phyloP scores from a whole-genome alignment of 2,329 filamentous ascomycete species.

The Monosporascus sp. region DNA sequence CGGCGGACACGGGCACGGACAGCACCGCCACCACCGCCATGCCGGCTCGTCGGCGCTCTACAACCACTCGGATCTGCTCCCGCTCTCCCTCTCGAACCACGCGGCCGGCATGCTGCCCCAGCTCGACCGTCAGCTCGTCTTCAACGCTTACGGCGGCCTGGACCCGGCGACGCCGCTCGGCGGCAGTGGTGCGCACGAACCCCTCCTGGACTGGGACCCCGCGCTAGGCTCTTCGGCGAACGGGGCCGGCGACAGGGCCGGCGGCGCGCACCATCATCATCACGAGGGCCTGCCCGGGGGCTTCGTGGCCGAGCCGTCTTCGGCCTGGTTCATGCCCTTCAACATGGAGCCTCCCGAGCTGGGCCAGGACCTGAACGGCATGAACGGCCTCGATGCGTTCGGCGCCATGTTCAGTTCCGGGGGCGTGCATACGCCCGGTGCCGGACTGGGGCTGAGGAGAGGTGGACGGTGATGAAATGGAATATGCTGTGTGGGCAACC shows the following conservation, averaged over 20 bases:
- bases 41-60: constrained; percentile 33
- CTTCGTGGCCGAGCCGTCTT: constrained; percentile 41
- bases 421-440: constrained; percentile 29
- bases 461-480: constrained; percentile 15
- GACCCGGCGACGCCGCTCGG: constrained; percentile 29
- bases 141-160: constrained; percentile 61
- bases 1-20: constrained; percentile 5
- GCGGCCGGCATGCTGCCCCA: constrained; percentile 54
- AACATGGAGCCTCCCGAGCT: constrained; percentile 75
- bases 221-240: constrained; percentile 4
- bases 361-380: constrained; percentile 39
- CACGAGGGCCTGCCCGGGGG: constrained; percentile 19
- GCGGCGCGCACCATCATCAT: constrained; percentile 5
- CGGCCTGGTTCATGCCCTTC: constrained; percentile 90
- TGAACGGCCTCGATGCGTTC: constrained; percentile 43
- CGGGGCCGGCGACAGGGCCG: constrained; percentile 23
- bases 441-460: constrained; percentile 19
- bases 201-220: constrained; percentile 41
- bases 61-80: constrained; percentile 44
- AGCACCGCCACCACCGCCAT: constrained; percentile 19
- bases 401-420: constrained; percentile 40
- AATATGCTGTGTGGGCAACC: not conserved
- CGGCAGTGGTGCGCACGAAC: constrained; percentile 30
- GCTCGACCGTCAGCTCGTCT: constrained; percentile 70
- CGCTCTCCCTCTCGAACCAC: constrained; percentile 44